Base-by-base conservation (phyloP, 2,329 filamentous ascomycete species). In the Aspergillus brunneoviolaceus region DNA sequence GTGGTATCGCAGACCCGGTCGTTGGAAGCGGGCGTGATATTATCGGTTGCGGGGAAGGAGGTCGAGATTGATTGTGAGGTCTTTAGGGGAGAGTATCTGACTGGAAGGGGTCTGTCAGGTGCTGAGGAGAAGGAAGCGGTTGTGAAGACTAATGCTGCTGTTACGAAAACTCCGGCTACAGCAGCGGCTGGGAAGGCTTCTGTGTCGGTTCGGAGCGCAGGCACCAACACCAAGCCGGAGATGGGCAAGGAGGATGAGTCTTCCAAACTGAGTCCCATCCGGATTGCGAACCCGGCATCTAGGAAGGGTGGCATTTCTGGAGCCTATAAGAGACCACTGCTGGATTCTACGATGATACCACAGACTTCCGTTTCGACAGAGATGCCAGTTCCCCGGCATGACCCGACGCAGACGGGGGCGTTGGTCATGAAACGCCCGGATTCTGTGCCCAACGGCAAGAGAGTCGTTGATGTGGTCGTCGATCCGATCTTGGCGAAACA, bases 381-480 rank as follows among this genome's bases (percentile, higher is more conserved):
- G 21, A 78, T 76, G 33, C 84, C 87, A 3, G 79, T 80, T 25
- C 85, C 89, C n/a, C 84, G 88, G 31, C 87, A 91, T 73, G 85
- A 89, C 68, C 86, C 87, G 0, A 79, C 76, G 33, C 80, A 80
- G 3, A 78, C 82, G 5, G 84, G 83, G 49, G 87, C 88, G 1
- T 72, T 91, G 29, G 81, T 91, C 5, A 90, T 91, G 88, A 86
- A 84, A 68, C 78, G 86, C 31, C 87, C 86, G 2, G 76, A 71
- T 23, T 73, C 76, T 12, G 80, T 80, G 51, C 84, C 85, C 0
- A 82, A 81, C 60, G 87, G 86, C 1, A 89, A 87, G 69, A 83
- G 85, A 55, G 79, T 89, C 52, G 87, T 91, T 1, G 89, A 91
- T 72, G 88, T 91, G 1, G 88, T 91, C 0, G 81, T 91, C 3